Evolutionary conservation across 2,329 filamentous ascomycete genomes (phyloP).

Genomic region (Tympanopsis confertula): DNA sequence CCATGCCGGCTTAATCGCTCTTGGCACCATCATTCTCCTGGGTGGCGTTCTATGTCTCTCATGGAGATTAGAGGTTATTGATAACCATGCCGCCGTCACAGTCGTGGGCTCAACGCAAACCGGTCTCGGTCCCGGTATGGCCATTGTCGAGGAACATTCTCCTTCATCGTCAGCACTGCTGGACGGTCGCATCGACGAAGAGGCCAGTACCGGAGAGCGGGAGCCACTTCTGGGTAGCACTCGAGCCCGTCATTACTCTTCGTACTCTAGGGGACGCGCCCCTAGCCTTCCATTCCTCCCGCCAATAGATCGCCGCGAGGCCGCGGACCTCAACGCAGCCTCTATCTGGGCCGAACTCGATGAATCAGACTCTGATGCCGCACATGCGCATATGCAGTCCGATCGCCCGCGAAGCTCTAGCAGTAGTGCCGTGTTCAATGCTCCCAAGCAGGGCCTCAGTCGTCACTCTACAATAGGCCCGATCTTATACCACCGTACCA

Average conservation of each 20-base stretch:
- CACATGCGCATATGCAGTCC: too few species aligned
- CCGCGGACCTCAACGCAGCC: background rate
- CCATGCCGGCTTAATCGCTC: constrained; percentile 45
- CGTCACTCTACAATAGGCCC: background rate
- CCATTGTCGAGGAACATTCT: background rate
- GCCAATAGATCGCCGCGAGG: background rate
- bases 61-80: constrained; percentile 36
- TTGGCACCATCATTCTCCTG: constrained; percentile 52
- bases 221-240: background rate
- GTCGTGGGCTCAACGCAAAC: background rate
- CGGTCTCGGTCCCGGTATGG: background rate
- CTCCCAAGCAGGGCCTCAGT: too few species aligned
- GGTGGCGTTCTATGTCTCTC: constrained; percentile 53
- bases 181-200: too few species aligned
- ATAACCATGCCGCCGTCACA: background rate
- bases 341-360: constrained; percentile 1
- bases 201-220: background rate
- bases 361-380: background rate
- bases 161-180: background rate
- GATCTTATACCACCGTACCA: background rate
- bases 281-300: background rate
- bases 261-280: too few species aligned
- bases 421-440: too few species aligned
- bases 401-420: too few species aligned
- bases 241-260: too few species aligned